Evolutionary conservation across 2,329 filamentous ascomycete species (phyloP).

Genomic region (Fusarium oxysporum): DNA sequence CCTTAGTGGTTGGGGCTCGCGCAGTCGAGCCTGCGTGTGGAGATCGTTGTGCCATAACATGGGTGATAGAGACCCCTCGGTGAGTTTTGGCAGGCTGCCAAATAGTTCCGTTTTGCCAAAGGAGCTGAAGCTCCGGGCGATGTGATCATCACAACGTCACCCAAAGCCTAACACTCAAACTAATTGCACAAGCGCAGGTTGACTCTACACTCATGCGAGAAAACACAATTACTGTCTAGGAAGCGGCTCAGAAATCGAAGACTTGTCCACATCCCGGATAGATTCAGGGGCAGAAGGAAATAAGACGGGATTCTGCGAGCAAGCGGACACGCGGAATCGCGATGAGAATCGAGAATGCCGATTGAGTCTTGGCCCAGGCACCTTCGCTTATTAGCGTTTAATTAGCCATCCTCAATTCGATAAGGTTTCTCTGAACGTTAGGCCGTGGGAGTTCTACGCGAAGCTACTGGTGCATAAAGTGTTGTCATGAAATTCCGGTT

Average conservation of each 20-base stretch:
- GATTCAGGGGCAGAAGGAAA: background rate
- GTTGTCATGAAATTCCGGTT: background rate
- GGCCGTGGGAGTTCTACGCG: background rate
- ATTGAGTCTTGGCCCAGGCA: background rate
- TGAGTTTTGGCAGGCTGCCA: conserved; percentile 48
- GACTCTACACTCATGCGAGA: conserved; percentile 17
- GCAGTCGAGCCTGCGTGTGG: background rate
- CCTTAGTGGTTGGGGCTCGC: background rate
- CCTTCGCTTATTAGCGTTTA: background rate
- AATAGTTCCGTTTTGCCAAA: conserved; percentile 53
- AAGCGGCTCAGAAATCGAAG: background rate
- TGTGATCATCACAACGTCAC: conserved; percentile 53
- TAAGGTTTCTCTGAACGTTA: background rate
- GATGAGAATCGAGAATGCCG: background rate
- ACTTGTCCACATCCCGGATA: background rate
- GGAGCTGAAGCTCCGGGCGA: conserved; percentile 56
- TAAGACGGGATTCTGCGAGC: background rate
- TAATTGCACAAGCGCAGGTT: conserved; percentile 52
- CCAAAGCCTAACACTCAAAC: conserved; percentile 59
- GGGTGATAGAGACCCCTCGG: background rate
- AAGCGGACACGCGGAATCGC: background rate
- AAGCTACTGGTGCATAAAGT: background rate
- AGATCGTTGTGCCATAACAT: background rate
- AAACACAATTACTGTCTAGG: conserved; percentile 20
- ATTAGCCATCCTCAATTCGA: background rate